A percentile compares a stretch with the other conserved stretches of the same genome.
Conservation (phyloP, 768 basidiomycete species). For the Terana coerulea region DNA sequence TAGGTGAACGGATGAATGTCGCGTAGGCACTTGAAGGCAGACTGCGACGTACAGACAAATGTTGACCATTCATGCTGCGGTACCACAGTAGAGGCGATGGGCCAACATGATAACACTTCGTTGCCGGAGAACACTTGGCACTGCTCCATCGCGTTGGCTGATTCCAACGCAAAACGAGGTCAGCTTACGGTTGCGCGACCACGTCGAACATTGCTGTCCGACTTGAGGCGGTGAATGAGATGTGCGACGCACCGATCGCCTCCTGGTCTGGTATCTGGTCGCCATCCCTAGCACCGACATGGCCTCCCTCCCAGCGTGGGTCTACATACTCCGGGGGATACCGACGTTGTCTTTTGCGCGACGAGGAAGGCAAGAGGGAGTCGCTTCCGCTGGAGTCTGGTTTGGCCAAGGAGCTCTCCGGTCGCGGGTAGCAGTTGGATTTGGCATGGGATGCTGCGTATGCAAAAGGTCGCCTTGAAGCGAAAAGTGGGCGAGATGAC, state of each 20-base stretch:
- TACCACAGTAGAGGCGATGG: constrained; percentile 48
- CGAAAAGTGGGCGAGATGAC: constrained; percentile 16
- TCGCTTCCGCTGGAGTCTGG: constrained; percentile 28
- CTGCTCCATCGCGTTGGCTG: constrained; percentile 36
- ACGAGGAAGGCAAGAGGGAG: constrained; percentile 22
- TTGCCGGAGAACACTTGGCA: constrained; percentile 65
- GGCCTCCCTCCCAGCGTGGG: constrained; percentile 1
- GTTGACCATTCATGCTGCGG: constrained; percentile 73
- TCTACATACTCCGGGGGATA: constrained; percentile 3
- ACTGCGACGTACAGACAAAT: constrained; percentile 68
- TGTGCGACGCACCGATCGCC: constrained; percentile 15
- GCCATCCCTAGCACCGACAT: not conserved
- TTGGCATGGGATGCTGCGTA: constrained; percentile 32
- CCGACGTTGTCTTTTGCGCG: constrained; percentile 25
- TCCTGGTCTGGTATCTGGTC: constrained; percentile 17
- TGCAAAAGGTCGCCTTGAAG: constrained; percentile 17
- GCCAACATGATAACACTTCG: constrained; percentile 75
- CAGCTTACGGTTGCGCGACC: constrained; percentile 3
- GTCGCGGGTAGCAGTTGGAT: constrained; percentile 24
- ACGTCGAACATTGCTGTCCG: not conserved
- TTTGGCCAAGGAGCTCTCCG: constrained; percentile 40
- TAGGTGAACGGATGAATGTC: constrained; percentile 15
- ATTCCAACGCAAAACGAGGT: constrained; percentile 4
- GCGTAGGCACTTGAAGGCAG: constrained; percentile 12
- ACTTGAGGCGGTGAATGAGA: not conserved